These are phyloP conservation scores for Colletotrichum scovillei DNA, from an alignment of 2,329 filamentous ascomycete species.

Conservation along the genomic window DNA sequence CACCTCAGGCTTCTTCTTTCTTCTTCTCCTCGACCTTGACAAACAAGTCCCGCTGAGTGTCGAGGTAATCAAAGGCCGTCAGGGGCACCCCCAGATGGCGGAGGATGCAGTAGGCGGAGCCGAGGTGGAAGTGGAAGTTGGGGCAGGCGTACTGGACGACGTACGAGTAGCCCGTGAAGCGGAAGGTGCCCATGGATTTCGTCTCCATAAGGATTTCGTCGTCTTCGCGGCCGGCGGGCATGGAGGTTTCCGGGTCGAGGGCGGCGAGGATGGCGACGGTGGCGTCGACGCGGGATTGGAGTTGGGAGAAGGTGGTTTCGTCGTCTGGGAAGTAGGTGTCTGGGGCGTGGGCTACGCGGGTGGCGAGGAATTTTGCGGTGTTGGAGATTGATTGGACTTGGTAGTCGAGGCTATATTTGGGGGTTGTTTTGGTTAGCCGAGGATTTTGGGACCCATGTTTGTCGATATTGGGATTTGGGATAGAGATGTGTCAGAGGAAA, in stretches of 20 bases:
- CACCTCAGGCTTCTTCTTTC: neutral
- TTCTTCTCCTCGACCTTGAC: conserved; percentile 19
- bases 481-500: neutral
- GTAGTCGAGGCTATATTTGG: conserved; percentile 31
- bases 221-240: conserved; percentile 37
- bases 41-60: conserved; percentile 23
- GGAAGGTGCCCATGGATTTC: conserved; percentile 39
- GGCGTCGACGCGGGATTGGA: conserved; percentile 26
- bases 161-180: conserved; percentile 52
- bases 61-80: conserved; percentile 66
- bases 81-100: conserved; percentile 67
- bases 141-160: conserved; percentile 58
- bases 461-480: neutral
- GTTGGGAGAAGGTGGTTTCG: conserved; percentile 32
- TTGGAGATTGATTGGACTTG: conserved; percentile 39
- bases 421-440: neutral
- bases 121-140: conserved; percentile 71
- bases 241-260: conserved; percentile 34
- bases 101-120: conserved; percentile 67
- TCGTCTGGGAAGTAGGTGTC: conserved; percentile 35
- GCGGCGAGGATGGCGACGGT: conserved; percentile 45
- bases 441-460: too few species aligned
- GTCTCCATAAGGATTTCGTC: conserved; percentile 41
- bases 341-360: conserved; percentile 29
- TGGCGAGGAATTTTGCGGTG: conserved; percentile 37